A percentile compares a stretch with the other conserved stretches of the same genome.
Evolutionary conservation across 352 stramenopile genomes (phyloP).

Genomic region (Pythium insidiosum): DNA sequence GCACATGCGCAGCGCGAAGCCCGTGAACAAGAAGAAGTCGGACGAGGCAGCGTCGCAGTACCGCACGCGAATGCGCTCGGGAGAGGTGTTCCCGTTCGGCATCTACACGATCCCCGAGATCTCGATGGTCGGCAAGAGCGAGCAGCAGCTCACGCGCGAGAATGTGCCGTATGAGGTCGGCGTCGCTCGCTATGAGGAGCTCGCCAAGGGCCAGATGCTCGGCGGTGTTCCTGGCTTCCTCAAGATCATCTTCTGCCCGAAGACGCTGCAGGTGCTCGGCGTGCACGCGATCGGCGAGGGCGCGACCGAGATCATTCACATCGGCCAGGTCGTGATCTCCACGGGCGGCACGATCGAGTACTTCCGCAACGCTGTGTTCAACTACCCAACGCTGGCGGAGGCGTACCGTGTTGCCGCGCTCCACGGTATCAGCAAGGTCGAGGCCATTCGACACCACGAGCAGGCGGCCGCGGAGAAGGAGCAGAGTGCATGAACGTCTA

Average conservation of each 20-base stretch:
- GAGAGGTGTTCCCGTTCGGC: conserved; percentile 81
- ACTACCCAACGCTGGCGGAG: conserved; percentile 88
- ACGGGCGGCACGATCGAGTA: conserved; percentile 82
- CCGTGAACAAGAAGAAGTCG: conserved; percentile 43
- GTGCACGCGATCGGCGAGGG: conserved; percentile 82
- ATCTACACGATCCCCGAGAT: conserved; percentile 88
- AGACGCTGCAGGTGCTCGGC: conserved; percentile 62
- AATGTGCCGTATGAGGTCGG: conserved; percentile 71
- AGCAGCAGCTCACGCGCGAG: conserved; percentile 80
- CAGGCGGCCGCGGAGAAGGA: conserved; percentile 3
- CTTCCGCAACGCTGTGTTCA: conserved; percentile 89
- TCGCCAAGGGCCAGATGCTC: conserved; percentile 82
- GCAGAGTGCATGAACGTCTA: conserved; percentile 6
- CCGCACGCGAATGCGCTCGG: conserved; percentile 76
- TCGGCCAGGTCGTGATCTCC: conserved; percentile 83
- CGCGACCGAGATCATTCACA: conserved; percentile 88
- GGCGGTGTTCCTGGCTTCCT: conserved; percentile 69
- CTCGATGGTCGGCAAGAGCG: conserved; percentile 86
- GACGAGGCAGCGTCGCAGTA: conserved; percentile 42
- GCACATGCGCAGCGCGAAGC: conserved; percentile 77
- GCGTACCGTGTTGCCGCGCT: conserved; percentile 76
- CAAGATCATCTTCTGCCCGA: conserved; percentile 83
- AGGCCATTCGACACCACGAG: conserved; percentile 39
- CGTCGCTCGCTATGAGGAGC: conserved; percentile 72
- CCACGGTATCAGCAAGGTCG: conserved; percentile 69